Evolutionary conservation across 2,329 filamentous ascomycete species (phyloP).

Genomic region (Ustulina deusta): DNA sequence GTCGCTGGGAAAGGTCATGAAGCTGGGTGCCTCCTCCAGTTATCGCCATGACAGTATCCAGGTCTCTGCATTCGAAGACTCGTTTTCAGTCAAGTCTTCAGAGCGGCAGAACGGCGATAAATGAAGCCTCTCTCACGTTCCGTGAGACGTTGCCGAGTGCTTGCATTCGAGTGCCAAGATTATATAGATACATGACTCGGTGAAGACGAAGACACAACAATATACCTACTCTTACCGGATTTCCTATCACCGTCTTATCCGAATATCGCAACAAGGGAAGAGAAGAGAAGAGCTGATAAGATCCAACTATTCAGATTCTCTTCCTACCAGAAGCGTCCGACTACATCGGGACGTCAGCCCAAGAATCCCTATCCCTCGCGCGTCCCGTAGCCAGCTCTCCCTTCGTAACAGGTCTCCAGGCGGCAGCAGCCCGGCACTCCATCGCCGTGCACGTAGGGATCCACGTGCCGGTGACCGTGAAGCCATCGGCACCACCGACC

Average conservation of each 20-base stretch:
- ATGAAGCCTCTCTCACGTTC: background rate
- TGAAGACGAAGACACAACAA: background rate
- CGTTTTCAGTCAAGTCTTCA: background rate
- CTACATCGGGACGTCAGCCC: conserved; percentile 79
- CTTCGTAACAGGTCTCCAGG: conserved; percentile 81
- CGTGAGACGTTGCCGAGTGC: background rate
- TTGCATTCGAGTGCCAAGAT: background rate
- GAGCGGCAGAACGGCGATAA: background rate
- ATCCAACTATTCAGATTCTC: conserved; percentile 67
- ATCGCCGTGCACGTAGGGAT: conserved; percentile 88
- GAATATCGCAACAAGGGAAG: background rate
- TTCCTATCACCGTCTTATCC: background rate
- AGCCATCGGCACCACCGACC: conserved; percentile 38
- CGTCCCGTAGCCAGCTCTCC: conserved; percentile 72
- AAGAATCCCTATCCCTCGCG: conserved; percentile 78
- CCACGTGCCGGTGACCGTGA: conserved; percentile 74
- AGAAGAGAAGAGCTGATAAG: conserved; percentile 19
- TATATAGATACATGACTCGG: background rate
- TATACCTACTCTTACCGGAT: background rate
- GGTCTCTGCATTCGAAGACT: background rate
- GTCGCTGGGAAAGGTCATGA: background rate
- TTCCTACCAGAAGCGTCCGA: conserved; percentile 94
- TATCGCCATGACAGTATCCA: background rate
- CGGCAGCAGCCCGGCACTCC: conserved; percentile 71
- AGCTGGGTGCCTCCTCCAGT: background rate